phyloP scores from a whole-genome alignment of 257 asterid species.

The Coffea canephora region DNA sequence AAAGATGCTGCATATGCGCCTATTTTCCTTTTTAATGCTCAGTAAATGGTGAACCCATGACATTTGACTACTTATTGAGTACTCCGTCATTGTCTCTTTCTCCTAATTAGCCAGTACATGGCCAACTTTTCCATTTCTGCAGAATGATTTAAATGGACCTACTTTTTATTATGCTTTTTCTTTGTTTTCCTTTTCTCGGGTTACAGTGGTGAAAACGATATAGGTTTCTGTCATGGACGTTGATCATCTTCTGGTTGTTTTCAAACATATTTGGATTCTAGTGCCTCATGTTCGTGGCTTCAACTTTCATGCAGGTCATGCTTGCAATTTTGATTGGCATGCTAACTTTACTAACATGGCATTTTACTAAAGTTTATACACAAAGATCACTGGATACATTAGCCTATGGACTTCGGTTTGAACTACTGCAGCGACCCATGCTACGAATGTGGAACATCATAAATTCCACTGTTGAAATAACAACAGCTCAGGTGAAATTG shows the following conservation, averaged over 20 bases:
- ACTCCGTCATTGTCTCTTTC: not conserved
- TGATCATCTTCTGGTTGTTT: not conserved
- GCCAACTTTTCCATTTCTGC: not conserved
- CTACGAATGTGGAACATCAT: slow-evolving; percentile 89
- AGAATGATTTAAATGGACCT: not conserved
- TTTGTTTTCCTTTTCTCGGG: not conserved
- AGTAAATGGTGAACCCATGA: not conserved
- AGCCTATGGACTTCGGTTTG: slow-evolving; percentile 84
- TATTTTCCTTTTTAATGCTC: not conserved
- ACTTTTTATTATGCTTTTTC: not conserved
- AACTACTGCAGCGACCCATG: slow-evolving; percentile 79
- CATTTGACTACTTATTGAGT: not conserved
- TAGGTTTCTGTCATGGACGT: not conserved
- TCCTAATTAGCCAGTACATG: not conserved
- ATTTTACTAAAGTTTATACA: slow-evolving; percentile 80
- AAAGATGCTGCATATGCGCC: slow-evolving; percentile 7
- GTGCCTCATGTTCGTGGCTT: slow-evolving; percentile 7
- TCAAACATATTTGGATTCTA: not conserved
- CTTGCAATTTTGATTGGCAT: slow-evolving; percentile 83
- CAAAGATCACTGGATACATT: slow-evolving; percentile 63
- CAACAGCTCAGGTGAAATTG: slow-evolving; percentile 86
- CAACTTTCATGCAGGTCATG: slow-evolving; percentile 59
- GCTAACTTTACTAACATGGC: slow-evolving; percentile 88
- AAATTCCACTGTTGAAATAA: slow-evolving; percentile 77
- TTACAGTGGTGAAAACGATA: not conserved